A percentile compares a stretch with the other conserved stretches of the same genome.
Conservation (phyloP, 768 basidiomycete species). For the Lyophyllum semitale region DNA sequence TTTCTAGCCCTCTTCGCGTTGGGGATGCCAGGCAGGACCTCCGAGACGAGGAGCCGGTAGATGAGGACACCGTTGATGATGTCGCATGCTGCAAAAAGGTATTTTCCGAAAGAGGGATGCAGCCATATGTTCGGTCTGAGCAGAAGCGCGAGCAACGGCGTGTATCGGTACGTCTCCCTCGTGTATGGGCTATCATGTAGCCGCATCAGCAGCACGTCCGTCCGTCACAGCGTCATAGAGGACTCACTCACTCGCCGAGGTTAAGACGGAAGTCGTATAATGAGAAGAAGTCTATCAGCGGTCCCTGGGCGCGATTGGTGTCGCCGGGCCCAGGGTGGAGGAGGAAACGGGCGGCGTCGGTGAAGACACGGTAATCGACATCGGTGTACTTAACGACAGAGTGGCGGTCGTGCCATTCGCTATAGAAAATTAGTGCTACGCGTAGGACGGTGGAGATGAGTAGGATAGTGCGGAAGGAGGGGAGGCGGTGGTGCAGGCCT, state of each 20-base stretch:
- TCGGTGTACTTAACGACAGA: conserved; percentile 96
- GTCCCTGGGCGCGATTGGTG: conserved; percentile 61
- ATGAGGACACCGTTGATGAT: conserved; percentile 78
- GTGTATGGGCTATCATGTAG: conserved; percentile 74
- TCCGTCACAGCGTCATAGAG: conserved; percentile 11
- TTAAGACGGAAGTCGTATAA: conserved; percentile 31
- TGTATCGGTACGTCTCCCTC: conserved; percentile 94
- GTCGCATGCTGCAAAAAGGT: conserved; percentile 83
- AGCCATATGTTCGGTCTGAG: conserved; percentile 80
- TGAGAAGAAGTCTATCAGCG: conserved; percentile 36
- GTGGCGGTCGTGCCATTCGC: conserved; percentile 86
- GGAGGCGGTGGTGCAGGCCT: conserved; percentile 23
- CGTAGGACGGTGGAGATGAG: conserved; percentile 59
- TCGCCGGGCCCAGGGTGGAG: conserved; percentile 43
- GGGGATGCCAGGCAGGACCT: conserved; percentile 39
- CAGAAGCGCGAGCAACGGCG: conserved; percentile 85
- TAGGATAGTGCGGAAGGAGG: conserved; percentile 56
- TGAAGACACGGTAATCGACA: conserved; percentile 95
- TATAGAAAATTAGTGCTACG: conserved; percentile 75
- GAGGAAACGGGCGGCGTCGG: conserved; percentile 82
- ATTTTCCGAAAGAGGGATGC: conserved; percentile 89
- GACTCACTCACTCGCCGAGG: conserved; percentile 74
- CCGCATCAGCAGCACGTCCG: conserved; percentile 4
- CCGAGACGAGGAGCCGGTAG: conserved; percentile 55
- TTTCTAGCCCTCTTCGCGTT: conserved; percentile 3